A percentile compares a stretch with the other conserved stretches of the same genome.
These are phyloP conservation scores for Pilasporangium apinafurcum DNA, from an alignment of 352 stramenopile genomes.

Conservation along the genomic window DNA sequence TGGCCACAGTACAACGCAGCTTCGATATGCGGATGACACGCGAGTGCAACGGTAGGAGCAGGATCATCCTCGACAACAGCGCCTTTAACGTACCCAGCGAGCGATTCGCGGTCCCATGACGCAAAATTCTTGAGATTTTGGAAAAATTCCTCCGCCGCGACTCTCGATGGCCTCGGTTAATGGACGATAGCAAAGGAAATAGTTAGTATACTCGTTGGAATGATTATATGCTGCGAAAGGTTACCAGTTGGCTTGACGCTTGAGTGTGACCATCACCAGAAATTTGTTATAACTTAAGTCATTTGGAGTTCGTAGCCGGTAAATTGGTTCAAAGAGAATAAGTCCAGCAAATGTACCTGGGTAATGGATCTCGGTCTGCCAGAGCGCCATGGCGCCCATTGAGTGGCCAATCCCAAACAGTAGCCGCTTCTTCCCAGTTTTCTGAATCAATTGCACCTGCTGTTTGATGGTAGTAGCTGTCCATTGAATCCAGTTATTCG, in stretches of 20 bases:
- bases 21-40: slow-evolving; percentile 32
- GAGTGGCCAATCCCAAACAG: slow-evolving; percentile 44
- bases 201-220: background rate
- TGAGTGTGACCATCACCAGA: slow-evolving; percentile 22
- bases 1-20: slow-evolving; percentile 22
- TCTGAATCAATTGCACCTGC: background rate
- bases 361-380: slow-evolving; percentile 22
- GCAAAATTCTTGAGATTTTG: slow-evolving; percentile 25
- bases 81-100: slow-evolving; percentile 23
- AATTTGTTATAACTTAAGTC: slow-evolving; percentile 25
- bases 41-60: slow-evolving; percentile 5
- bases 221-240: background rate
- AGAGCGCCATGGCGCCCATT: slow-evolving; percentile 29
- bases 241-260: slow-evolving; percentile 15
- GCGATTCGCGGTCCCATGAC: slow-evolving; percentile 30
- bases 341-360: slow-evolving; percentile 42
- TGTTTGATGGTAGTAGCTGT: background rate
- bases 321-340: slow-evolving; percentile 45
- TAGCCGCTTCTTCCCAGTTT: slow-evolving; percentile 1
- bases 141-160: slow-evolving; percentile 17
- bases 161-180: slow-evolving; percentile 12
- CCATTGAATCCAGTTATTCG: background rate
- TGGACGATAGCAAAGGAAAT: background rate
- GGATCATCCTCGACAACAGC: slow-evolving; percentile 24
- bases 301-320: slow-evolving; percentile 10